phyloP scores from a whole-genome alignment of 257 asterid genomes.

The Thymus quinquecostatus region DNA sequence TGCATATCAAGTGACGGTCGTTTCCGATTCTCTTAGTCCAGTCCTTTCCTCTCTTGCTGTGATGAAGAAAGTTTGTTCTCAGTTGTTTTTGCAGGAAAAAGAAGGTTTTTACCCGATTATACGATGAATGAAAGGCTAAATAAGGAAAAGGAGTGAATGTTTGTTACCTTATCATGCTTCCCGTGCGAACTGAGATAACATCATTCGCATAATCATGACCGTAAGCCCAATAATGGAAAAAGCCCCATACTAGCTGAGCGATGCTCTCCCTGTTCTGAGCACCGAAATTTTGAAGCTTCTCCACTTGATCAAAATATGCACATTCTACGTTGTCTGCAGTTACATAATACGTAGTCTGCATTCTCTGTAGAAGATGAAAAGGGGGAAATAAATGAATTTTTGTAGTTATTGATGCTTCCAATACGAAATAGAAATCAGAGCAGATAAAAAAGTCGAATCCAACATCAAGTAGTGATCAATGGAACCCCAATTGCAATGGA shows the following conservation, averaged over 20 bases:
- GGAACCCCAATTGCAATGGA: conserved; percentile 11
- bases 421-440: not conserved
- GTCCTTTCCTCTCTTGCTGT: conserved; percentile 82
- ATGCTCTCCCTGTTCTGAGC: conserved; percentile 67
- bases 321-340: conserved; percentile 69
- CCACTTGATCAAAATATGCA: conserved; percentile 83
- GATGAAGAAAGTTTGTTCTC: conserved; percentile 3
- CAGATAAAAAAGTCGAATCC: not conserved
- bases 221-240: conserved; percentile 94
- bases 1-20: conserved; percentile 94
- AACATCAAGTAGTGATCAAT: not conserved
- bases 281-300: conserved; percentile 66
- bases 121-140: no score
- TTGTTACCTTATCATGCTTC: conserved; percentile 71
- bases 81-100: not conserved
- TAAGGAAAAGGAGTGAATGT: not conserved
- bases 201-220: conserved; percentile 82
- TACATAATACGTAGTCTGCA: conserved; percentile 64
- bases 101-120: not conserved
- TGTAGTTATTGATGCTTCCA: not conserved
- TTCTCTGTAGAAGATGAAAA: conserved; percentile 50
- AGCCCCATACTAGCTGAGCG: conserved; percentile 75
- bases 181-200: conserved; percentile 87
- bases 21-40: conserved; percentile 97
- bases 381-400: not conserved